Evolutionary conservation across 352 stramenopile species (phyloP).

Genomic region (Phytopythium cucurbitacearum): DNA sequence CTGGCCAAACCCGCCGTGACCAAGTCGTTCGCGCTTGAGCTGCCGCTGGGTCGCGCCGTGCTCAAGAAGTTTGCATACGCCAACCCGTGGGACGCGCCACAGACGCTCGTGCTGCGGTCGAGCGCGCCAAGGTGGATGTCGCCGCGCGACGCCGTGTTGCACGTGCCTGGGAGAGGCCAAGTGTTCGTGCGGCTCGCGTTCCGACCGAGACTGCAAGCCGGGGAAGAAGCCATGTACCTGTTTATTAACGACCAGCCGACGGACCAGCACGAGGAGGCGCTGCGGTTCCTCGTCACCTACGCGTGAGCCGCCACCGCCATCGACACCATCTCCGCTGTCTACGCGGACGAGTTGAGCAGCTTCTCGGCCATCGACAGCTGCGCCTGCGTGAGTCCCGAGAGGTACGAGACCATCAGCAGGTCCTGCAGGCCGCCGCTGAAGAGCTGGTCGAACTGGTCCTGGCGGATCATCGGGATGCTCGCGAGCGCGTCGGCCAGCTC

Average conservation of each 20-base stretch:
- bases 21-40: slow-evolving; percentile 89
- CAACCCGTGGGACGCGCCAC: slow-evolving; percentile 89
- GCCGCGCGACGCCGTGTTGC: slow-evolving; percentile 63
- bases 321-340: background rate
- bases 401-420: slow-evolving; percentile 98
- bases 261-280: slow-evolving; percentile 92
- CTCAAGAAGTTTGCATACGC: slow-evolving; percentile 93
- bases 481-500: slow-evolving; percentile 94
- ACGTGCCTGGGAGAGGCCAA: slow-evolving; percentile 41
- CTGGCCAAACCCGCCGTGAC: slow-evolving; percentile 77
- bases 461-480: slow-evolving; percentile 90
- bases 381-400: slow-evolving; percentile 96
- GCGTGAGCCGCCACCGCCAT: slow-evolving; percentile 14
- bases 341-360: slow-evolving; percentile 88
- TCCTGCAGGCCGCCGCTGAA: slow-evolving; percentile 97
- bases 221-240: slow-evolving; percentile 62
- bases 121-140: slow-evolving; percentile 68
- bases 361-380: slow-evolving; percentile 98
- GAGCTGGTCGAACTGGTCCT: slow-evolving; percentile 95
- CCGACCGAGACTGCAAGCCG: slow-evolving; percentile 10
- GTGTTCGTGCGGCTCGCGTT: slow-evolving; percentile 59
- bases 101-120: slow-evolving; percentile 82
- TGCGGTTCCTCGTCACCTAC: slow-evolving; percentile 86
- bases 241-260: slow-evolving; percentile 91
- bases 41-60: slow-evolving; percentile 48